A percentile compares a stretch with the other conserved stretches of the same genome.
These are phyloP conservation scores for Patellifolia procumbens DNA, from an alignment of 179 eudicot genomes.

Conservation along the genomic window DNA sequence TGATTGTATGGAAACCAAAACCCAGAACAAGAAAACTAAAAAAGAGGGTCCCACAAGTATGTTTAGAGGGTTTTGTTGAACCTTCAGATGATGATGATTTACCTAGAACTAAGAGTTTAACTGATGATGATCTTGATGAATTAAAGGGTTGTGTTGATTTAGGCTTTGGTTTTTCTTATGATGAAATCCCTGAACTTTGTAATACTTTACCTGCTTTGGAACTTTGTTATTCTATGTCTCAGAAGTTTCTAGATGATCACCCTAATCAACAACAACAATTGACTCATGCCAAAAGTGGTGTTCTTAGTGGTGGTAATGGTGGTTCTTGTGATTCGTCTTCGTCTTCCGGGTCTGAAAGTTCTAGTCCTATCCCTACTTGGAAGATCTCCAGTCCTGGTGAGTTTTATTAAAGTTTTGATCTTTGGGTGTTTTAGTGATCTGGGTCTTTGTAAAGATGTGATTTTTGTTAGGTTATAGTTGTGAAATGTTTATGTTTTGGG, in stretches of 20 bases:
- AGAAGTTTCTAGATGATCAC: constrained; percentile 56
- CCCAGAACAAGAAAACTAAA: constrained; percentile 15
- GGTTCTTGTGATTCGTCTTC: constrained; percentile 31
- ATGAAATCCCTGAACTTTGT: constrained; percentile 72
- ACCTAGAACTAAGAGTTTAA: constrained; percentile 55
- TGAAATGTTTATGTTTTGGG: not conserved
- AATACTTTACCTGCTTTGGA: constrained; percentile 72
- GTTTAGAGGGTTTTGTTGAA: constrained; percentile 57
- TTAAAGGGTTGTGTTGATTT: constrained; percentile 72
- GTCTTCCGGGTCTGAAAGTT: constrained; percentile 43
- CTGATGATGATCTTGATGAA: constrained; percentile 69
- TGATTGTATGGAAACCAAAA: constrained; percentile 27
- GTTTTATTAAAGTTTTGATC: too few species aligned
- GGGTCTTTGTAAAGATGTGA: too few species aligned
- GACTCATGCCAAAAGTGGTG: too few species aligned
- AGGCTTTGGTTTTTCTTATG: constrained; percentile 74
- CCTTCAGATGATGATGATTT: constrained; percentile 45
- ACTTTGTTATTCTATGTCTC: constrained; percentile 75
- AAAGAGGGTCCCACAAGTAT: constrained; percentile 38
- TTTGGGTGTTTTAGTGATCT: too few species aligned
- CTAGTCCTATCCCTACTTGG: constrained; percentile 72
- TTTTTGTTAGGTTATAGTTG: too few species aligned
- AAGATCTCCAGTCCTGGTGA: constrained; percentile 86
- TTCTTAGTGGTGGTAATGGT: too few species aligned
- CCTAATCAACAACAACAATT: not conserved